Evolutionary conservation across 257 asterid species (phyloP), one percentile per base, ranked within the genome.

Genomic region (Cruciata laevipes): DNA sequence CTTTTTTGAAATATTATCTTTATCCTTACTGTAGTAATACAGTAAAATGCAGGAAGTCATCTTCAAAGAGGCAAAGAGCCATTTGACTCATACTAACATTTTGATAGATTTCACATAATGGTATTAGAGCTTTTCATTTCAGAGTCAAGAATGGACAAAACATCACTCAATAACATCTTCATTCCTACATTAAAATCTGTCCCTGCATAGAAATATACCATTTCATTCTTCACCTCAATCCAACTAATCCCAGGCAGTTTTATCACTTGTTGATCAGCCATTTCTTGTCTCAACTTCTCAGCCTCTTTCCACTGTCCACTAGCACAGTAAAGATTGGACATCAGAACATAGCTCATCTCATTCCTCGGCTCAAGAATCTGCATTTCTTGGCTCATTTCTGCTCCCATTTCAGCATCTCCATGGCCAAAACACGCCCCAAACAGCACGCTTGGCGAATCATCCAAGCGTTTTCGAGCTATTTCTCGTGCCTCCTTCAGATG

Each of bases 301-400:
- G 95, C 93, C 67, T 74, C 81, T 72, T 71, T 81, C 96, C 96
- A 89, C 82, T 79, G 75, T 35, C 96, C 93, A 40, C 90, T 81
- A n/a, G 83, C 83, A 73, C 89, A 79, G 62, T 89, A 89, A 79
- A 87, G 42, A 72, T 89, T 89, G 0, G 95, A 83, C 73, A 87
- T 38, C 80, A 84, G 21, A 23, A 87, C 89, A 60, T 87, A 87
- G 74, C 86, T 80, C 93, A 84, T 89, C 72, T 85, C 96, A 61
- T 87, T 86, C 52, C 56, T 32, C 2, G 93, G 90, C 74, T 78
- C 81, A 66, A 84, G 67, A 66, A 24, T 23, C 69, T 74, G 82
- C 70, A 88, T 65, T 65, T 58, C 49, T 61, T 83, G 81, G 3
- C 84, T 86, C 72, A 86, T 16, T 69, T 78, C 85, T 9, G 61